Evolutionary conservation across 495 filamentous ascomycete species (phyloP).

Genomic region (Penicillium paradoxum): DNA sequence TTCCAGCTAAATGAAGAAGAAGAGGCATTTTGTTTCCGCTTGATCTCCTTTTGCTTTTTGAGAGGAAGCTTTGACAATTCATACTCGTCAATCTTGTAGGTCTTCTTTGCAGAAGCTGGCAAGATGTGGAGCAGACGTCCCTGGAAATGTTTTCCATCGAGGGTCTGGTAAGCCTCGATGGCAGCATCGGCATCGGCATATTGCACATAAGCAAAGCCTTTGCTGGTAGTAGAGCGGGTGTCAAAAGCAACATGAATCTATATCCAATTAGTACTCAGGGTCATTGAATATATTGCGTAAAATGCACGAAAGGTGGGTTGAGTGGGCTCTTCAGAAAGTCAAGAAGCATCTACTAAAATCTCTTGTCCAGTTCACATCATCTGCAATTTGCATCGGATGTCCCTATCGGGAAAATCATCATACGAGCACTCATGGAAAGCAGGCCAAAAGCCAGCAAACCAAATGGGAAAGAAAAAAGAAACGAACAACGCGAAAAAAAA

Average conservation of each 20-base stretch:
- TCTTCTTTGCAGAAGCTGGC: conserved; percentile 71
- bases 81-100: conserved; percentile 78
- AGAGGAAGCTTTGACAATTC: conserved; percentile 81
- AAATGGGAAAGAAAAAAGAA: conserved; percentile 5
- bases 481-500: no score
- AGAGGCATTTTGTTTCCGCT: conserved; percentile 71
- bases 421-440: conserved; percentile 33
- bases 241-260: conserved; percentile 82
- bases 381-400: conserved; percentile 82
- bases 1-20: conserved; percentile 91
- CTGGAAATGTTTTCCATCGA: conserved; percentile 82
- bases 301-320: conserved; percentile 33
- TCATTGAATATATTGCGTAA: conserved; percentile 25
- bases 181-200: conserved; percentile 66
- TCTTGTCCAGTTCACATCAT: conserved; percentile 61
- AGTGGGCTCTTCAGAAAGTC: conserved; percentile 46
- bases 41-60: conserved; percentile 89
- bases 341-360: conserved; percentile 80
- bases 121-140: conserved; percentile 88
- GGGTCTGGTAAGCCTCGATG: conserved; percentile 63
- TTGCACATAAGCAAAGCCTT: conserved; percentile 87
- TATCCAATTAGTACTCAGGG: conserved; percentile 33
- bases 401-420: conserved; percentile 99
- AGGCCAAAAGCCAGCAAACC: conserved; percentile 7
- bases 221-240: conserved; percentile 56